Evolutionary conservation across 768 basidiomycete species (phyloP).

Genomic region (Agaricus blazei): DNA sequence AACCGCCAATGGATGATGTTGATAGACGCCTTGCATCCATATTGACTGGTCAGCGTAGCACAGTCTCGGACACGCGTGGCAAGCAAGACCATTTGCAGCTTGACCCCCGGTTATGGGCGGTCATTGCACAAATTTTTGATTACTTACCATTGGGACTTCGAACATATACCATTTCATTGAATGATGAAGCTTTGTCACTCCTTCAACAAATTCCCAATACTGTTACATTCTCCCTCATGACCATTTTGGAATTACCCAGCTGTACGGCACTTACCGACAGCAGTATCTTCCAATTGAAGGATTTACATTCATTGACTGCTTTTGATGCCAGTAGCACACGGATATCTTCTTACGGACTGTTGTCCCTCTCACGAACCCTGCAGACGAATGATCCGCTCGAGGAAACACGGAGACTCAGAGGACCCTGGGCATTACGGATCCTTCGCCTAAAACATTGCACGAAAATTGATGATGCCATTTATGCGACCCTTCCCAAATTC

Average conservation of each 20-base stretch:
- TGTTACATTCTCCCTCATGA: slow-evolving; percentile 55
- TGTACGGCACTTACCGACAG: slow-evolving; percentile 57
- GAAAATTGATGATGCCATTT: slow-evolving; percentile 39
- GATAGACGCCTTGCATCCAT: background rate
- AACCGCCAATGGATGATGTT: background rate
- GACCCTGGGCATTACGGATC: slow-evolving; percentile 56
- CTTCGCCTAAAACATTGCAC: slow-evolving; percentile 52
- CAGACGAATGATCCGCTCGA: slow-evolving; percentile 23
- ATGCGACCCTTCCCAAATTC: slow-evolving; percentile 38
- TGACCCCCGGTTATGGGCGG: slow-evolving; percentile 60
- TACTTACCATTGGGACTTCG: slow-evolving; percentile 40
- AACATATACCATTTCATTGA: slow-evolving; percentile 44
- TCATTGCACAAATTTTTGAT: slow-evolving; percentile 55
- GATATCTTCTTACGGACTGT: slow-evolving; percentile 49
- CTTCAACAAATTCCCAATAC: slow-evolving; percentile 55
- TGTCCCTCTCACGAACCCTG: slow-evolving; percentile 46
- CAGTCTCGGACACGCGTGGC: slow-evolving; percentile 17
- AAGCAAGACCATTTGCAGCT: slow-evolving; percentile 28
- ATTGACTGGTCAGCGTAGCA: background rate
- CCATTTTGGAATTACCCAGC: slow-evolving; percentile 53
- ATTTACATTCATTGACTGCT: slow-evolving; percentile 51
- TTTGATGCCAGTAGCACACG: slow-evolving; percentile 58
- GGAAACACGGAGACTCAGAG: slow-evolving; percentile 20
- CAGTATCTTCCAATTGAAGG: slow-evolving; percentile 42
- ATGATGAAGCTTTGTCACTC: slow-evolving; percentile 46